A percentile compares a stretch with the other conserved stretches of the same genome.
Conservation (phyloP, 108 stramenopile genomes). For the Asterionellopsis glacialis region DNA sequence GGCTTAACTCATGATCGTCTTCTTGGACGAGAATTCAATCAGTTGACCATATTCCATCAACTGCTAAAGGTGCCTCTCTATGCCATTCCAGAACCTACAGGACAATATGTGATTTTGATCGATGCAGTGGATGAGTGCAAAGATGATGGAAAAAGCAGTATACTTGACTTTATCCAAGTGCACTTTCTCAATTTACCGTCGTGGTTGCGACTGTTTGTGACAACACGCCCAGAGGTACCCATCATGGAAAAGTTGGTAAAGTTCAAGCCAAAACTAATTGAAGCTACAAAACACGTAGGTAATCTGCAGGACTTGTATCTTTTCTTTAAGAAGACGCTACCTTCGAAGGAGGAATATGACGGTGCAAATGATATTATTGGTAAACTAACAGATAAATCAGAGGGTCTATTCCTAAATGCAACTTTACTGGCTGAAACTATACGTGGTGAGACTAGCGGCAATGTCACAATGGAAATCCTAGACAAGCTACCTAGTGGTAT, state of each 20-base stretch:
- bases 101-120: background rate
- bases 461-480: no score
- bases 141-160: background rate
- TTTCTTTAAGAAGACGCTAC: background rate
- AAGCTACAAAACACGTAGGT: background rate
- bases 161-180: background rate
- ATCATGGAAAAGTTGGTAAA: background rate
- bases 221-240: background rate
- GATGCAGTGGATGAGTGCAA: constrained; percentile 1
- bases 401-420: no score
- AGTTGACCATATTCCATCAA: background rate
- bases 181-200: background rate
- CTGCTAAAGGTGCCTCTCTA: background rate
- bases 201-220: background rate
- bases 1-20: background rate
- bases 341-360: background rate
- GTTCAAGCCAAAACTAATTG: background rate
- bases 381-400: no score
- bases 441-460: no score
- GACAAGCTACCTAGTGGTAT: no score
- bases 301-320: background rate
- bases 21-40: background rate
- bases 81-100: background rate
- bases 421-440: no score
- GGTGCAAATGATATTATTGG: no score